Evolutionary conservation across 371 early-diverging fungal genomes (phyloP).

Genomic region (Mucor circinelloides): DNA sequence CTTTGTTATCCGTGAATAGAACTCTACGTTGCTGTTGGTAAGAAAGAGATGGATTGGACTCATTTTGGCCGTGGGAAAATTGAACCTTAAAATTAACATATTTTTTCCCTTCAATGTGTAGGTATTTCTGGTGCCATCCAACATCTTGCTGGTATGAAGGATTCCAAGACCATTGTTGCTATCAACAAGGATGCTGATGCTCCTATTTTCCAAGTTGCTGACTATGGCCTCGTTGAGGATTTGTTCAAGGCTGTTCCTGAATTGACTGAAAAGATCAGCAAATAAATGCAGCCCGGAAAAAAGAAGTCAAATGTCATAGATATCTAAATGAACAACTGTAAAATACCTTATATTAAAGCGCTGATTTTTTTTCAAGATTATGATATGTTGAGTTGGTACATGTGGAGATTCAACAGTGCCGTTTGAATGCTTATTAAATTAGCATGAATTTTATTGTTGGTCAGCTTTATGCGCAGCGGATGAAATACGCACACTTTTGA

Average conservation of each 20-base stretch:
- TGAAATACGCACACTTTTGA: too few relatives aligned
- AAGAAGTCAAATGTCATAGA: background rate
- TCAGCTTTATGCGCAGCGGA: too few relatives aligned
- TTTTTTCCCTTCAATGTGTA: slow-evolving; percentile 20
- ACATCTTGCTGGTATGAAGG: slow-evolving; percentile 99
- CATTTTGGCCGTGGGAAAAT: slow-evolving; percentile 15
- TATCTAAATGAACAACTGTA: slow-evolving; percentile 9
- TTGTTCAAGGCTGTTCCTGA: slow-evolving; percentile 94
- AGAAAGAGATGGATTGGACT: slow-evolving; percentile 2
- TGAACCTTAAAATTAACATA: background rate
- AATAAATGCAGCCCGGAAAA: slow-evolving; percentile 10
- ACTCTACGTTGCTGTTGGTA: slow-evolving; percentile 92
- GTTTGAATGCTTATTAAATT: too few relatives aligned
- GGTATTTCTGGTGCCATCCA: slow-evolving; percentile 97
- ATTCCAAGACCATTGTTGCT: slow-evolving; percentile 96
- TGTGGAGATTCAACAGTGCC: too few relatives aligned
- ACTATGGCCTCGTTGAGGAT: slow-evolving; percentile 96
- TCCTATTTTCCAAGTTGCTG: slow-evolving; percentile 97
- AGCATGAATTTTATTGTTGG: too few relatives aligned
- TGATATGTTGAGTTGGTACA: too few relatives aligned
- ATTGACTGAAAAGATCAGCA: slow-evolving; percentile 79
- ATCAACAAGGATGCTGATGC: slow-evolving; percentile 99
- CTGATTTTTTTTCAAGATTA: background rate
- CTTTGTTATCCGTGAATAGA: slow-evolving; percentile 34
- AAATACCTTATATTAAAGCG: background rate